Percentiles rank a stretch among this genome's conserved stretches.
Evolutionary conservation across 495 filamentous ascomycete species (phyloP).

Genomic region (Aspergillus cristatus): DNA sequence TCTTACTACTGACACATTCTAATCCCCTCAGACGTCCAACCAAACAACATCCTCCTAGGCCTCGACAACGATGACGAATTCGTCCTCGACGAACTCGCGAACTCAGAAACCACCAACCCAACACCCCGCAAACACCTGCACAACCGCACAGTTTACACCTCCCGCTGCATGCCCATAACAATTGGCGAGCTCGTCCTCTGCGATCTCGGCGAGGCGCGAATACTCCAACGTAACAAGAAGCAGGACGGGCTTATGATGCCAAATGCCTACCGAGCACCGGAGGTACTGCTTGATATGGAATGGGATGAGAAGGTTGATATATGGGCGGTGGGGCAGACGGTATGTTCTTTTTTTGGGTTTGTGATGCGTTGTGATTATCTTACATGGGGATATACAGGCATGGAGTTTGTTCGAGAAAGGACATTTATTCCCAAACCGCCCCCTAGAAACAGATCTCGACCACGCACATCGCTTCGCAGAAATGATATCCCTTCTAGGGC

Average conservation of each 20-base stretch:
- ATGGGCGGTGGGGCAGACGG: slow-evolving; percentile 31
- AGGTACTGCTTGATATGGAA: slow-evolving; percentile 23
- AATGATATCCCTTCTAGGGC: slow-evolving; percentile 23
- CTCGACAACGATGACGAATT: slow-evolving; percentile 16
- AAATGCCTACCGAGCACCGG: slow-evolving; percentile 28
- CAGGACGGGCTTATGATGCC: slow-evolving; percentile 23
- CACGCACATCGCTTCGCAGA: slow-evolving; percentile 19
- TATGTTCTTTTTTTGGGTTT: too few species aligned
- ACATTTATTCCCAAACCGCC: slow-evolving; percentile 25
- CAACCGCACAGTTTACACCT: slow-evolving; percentile 14
- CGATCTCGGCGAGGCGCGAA: slow-evolving; percentile 19
- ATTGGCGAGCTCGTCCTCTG: slow-evolving; percentile 13
- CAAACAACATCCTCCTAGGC: slow-evolving; percentile 15
- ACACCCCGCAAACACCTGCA: slow-evolving; percentile 12
- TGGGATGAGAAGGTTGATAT: slow-evolving; percentile 34
- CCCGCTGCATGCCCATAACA: slow-evolving; percentile 12
- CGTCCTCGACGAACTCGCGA: slow-evolving; percentile 12
- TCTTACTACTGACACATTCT: background rate
- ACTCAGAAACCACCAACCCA: slow-evolving; percentile 14
- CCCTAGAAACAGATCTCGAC: slow-evolving; percentile 20
- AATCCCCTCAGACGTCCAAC: slow-evolving; percentile 14
- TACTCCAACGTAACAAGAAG: slow-evolving; percentile 6
- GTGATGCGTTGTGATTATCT: too few species aligned
- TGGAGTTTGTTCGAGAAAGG: slow-evolving; percentile 35
- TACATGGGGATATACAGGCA: too few species aligned